These are phyloP conservation scores for Dothidotthia symphoricarpi DNA, from an alignment of 2,329 filamentous ascomycete genomes.

Conservation along the genomic window DNA sequence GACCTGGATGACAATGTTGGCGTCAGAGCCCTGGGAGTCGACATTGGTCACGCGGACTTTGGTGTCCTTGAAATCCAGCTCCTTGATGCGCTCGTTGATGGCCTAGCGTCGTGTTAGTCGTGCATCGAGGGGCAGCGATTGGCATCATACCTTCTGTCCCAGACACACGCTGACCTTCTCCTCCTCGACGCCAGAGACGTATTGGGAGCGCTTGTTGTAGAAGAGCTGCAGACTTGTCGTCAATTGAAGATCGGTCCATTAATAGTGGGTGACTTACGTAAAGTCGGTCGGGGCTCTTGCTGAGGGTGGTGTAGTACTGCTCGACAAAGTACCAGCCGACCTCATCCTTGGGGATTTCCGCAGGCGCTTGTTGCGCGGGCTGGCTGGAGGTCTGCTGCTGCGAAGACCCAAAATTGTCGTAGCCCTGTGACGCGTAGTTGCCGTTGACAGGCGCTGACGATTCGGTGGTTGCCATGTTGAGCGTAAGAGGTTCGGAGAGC, in stretches of 20 bases:
- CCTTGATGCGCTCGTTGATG: conserved; percentile 92
- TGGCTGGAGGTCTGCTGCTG: conserved; percentile 31
- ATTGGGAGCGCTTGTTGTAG: conserved; percentile 94
- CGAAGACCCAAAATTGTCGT: conserved; percentile 37
- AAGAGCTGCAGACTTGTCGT: conserved; percentile 60
- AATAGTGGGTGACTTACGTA: conserved; percentile 51
- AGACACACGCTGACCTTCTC: conserved; percentile 83
- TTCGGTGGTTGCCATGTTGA: conserved; percentile 38
- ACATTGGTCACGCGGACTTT: conserved; percentile 98
- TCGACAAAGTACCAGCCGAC: conserved; percentile 99
- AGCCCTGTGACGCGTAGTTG: conserved; percentile 47
- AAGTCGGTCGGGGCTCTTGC: conserved; percentile 90
- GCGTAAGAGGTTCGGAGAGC: conserved; percentile 9
- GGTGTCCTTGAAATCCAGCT: conserved; percentile 92
- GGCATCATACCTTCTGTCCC: conserved; percentile 72
- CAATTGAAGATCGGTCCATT: conserved; percentile 12
- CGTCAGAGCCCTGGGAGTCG: conserved; percentile 87
- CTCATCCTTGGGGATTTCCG: conserved; percentile 74
- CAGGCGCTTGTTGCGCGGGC: conserved; percentile 26
- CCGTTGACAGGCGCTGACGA: conserved; percentile 48
- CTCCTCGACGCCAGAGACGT: conserved; percentile 88
- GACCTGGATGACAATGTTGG: conserved; percentile 95
- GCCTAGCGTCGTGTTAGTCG: conserved; percentile 53
- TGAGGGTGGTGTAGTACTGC: conserved; percentile 97
- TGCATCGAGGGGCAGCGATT: neutral